phyloP scores from a whole-genome alignment of 164 flowering plant genomes.

The Euptelea pleiosperma region DNA sequence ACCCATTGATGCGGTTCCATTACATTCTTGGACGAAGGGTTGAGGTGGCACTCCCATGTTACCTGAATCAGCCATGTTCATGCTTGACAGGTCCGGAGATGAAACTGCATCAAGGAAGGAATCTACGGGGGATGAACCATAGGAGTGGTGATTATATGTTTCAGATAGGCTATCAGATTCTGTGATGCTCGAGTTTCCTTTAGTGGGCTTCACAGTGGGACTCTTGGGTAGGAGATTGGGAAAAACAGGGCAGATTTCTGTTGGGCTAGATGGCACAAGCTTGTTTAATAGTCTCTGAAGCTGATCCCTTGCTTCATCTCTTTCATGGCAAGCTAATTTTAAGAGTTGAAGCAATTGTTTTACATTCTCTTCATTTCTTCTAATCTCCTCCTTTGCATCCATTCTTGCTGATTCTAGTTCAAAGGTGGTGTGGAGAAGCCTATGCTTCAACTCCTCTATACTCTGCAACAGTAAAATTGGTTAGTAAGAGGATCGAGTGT shows the following conservation, averaged over 20 bases:
- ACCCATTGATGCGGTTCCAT: slow-evolving; percentile 4
- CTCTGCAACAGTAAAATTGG: slow-evolving; percentile 26
- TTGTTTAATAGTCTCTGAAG: slow-evolving; percentile 45
- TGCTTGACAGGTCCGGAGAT: slow-evolving; percentile 50
- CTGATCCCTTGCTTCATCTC: slow-evolving; percentile 71
- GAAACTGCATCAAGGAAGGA: slow-evolving; percentile 52
- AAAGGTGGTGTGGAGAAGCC: slow-evolving; percentile 36
- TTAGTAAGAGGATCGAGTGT: neutral
- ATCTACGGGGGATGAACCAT: slow-evolving; percentile 56
- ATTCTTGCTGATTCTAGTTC: slow-evolving; percentile 54
- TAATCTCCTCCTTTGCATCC: slow-evolving; percentile 46
- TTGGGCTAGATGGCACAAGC: slow-evolving; percentile 17
- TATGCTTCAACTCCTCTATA: slow-evolving; percentile 53
- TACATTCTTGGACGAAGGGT: slow-evolving; percentile 20
- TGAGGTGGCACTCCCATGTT: slow-evolving; percentile 18
- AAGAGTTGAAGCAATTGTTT: slow-evolving; percentile 46
- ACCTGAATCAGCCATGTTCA: slow-evolving; percentile 27
- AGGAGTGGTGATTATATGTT: slow-evolving; percentile 37
- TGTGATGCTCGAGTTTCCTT: slow-evolving; percentile 56
- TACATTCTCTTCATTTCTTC: slow-evolving; percentile 40
- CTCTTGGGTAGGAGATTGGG: slow-evolving; percentile 27
- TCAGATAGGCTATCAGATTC: slow-evolving; percentile 62
- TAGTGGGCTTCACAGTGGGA: slow-evolving; percentile 21
- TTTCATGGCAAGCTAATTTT: slow-evolving; percentile 46
- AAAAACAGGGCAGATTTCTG: slow-evolving; percentile 11